Evolutionary conservation across 208 protist genomes (phyloP).

Genomic region (Acanthamoeba comandoni): DNA sequence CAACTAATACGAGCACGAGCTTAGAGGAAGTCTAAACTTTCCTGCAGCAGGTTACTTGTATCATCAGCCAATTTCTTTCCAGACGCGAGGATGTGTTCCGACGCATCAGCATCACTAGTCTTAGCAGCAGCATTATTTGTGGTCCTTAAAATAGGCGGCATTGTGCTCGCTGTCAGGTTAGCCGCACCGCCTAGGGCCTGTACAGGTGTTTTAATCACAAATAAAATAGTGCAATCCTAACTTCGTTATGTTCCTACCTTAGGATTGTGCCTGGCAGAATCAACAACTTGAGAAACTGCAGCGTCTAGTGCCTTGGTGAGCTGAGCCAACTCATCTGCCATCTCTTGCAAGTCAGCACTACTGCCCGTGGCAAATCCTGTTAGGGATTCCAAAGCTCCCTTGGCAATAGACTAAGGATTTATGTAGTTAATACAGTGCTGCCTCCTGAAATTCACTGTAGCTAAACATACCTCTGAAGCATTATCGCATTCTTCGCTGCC

Average conservation of each 20-base stretch:
- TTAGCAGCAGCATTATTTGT: slow-evolving; percentile 73
- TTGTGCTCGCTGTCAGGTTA: slow-evolving; percentile 68
- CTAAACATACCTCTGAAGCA: slow-evolving; percentile 7
- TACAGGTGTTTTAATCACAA: too few species aligned
- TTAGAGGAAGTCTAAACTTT: too few species aligned
- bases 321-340: slow-evolving; percentile 59
- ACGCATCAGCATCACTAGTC: slow-evolving; percentile 16
- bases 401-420: neutral
- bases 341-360: slow-evolving; percentile 67
- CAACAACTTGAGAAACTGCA: slow-evolving; percentile 39
- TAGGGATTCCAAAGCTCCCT: slow-evolving; percentile 62
- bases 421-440: too few species aligned
- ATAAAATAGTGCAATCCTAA: too few species aligned
- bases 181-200: slow-evolving; percentile 44
- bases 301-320: slow-evolving; percentile 70
- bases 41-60: slow-evolving; percentile 26
- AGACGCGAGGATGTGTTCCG: slow-evolving; percentile 41
- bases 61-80: slow-evolving; percentile 71
- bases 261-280: slow-evolving; percentile 62
- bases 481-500: slow-evolving; percentile 69
- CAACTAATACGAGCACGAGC: too few species aligned
- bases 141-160: slow-evolving; percentile 72
- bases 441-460: too few species aligned
- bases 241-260: neutral
- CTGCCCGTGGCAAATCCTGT: slow-evolving; percentile 69